Percentiles rank a stretch among this genome's conserved stretches.
Evolutionary conservation across 169 alveolate species (phyloP).

Genomic region (Eimeria acervulina): DNA sequence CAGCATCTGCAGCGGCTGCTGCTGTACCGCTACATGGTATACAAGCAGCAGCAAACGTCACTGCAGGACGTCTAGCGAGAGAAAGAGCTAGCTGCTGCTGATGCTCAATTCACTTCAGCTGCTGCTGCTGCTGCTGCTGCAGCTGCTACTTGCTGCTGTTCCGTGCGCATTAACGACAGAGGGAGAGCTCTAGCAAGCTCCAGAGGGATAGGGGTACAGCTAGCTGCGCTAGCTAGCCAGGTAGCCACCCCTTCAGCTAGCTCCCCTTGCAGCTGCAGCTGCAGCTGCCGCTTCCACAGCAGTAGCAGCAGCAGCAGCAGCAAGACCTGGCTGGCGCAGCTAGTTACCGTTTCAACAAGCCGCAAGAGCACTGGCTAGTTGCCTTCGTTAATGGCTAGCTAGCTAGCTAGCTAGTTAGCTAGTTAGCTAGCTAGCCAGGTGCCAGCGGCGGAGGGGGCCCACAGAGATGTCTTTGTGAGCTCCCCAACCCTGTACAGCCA

Average conservation of each 20-base stretch:
- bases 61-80: background rate
- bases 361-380: background rate
- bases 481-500: no score
- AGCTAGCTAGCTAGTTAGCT: no score
- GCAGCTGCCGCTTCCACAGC: no score
- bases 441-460: no score
- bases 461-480: background rate
- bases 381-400: no score
- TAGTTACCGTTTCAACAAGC: background rate
- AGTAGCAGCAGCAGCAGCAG: no score
- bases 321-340: no score
- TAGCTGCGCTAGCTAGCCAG: background rate
- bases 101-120: no score
- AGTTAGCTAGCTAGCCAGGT: no score
- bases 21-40: constrained; percentile 40
- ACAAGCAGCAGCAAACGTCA: constrained; percentile 26
- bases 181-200: background rate
- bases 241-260: background rate
- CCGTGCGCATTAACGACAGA: background rate
- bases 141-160: no score
- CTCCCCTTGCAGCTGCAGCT: background rate
- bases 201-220: background rate
- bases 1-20: constrained; percentile 47
- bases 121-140: no score
- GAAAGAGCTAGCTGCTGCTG: background rate